These are phyloP conservation scores for Phytophthora palmivora DNA, from an alignment of 352 stramenopile genomes.

Conservation along the genomic window DNA sequence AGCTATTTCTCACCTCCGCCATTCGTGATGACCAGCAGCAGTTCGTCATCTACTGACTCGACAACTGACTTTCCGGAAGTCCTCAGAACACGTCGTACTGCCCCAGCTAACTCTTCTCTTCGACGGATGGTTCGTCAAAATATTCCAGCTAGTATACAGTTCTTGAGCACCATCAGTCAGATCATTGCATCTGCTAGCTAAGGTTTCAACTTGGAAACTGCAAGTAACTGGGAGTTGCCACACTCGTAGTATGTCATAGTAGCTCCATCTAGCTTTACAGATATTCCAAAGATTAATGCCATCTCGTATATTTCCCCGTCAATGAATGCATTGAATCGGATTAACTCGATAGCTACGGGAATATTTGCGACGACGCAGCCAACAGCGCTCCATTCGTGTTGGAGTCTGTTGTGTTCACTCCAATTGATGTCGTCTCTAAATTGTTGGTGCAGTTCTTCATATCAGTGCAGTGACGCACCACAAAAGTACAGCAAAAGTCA, in stretches of 20 bases:
- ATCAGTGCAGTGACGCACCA: no score
- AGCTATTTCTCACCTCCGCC: neutral
- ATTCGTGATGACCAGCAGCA: no score
- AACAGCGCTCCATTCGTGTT: no score
- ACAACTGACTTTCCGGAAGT: neutral
- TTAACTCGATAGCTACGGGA: no score
- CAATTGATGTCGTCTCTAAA: no score
- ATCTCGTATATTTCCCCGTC: slow-evolving; percentile 9
- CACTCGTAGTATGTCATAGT: slow-evolving; percentile 1
- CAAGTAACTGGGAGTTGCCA: no score
- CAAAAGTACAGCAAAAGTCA: no score
- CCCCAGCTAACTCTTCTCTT: slow-evolving; percentile 3
- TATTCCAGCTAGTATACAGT: slow-evolving; percentile 22
- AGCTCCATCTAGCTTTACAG: neutral
- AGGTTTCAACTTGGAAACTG: no score
- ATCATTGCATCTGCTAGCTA: slow-evolving; percentile 26
- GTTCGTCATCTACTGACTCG: neutral
- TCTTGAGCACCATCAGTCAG: slow-evolving; percentile 25
- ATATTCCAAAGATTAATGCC: neutral
- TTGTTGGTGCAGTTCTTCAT: no score
- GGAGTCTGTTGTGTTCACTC: no score
- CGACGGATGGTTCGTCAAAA: slow-evolving; percentile 22
- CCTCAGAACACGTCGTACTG: neutral
- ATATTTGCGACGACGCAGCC: no score
- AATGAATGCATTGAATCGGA: no score